These are phyloP conservation scores for Ascochyta clinopodiicola DNA, from an alignment of 2,329 filamentous ascomycete species.

Conservation along the genomic window DNA sequence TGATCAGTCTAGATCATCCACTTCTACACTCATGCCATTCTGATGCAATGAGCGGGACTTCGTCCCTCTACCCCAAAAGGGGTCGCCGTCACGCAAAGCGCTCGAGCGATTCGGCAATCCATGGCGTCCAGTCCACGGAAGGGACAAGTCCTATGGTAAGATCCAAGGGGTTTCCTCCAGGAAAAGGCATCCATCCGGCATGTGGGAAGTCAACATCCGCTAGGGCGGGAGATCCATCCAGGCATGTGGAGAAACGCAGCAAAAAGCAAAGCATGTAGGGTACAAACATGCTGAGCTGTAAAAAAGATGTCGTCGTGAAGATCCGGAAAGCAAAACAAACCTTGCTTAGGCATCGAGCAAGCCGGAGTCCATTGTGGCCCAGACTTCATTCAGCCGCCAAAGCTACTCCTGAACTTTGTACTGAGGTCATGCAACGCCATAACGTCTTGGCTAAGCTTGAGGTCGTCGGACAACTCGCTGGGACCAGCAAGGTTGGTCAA, in stretches of 20 bases:
- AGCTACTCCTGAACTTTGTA: conserved; percentile 39
- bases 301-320: conserved; percentile 25
- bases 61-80: conserved; percentile 27
- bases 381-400: conserved; percentile 41
- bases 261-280: conserved; percentile 32
- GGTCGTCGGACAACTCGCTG: conserved; percentile 43
- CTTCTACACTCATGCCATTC: conserved; percentile 32
- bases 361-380: conserved; percentile 23
- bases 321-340: conserved; percentile 40
- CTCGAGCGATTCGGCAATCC: conserved; percentile 27
- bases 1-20: conserved; percentile 34
- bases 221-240: conserved; percentile 32
- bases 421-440: conserved; percentile 45
- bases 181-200: conserved; percentile 33
- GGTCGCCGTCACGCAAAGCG: conserved; percentile 29
- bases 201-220: conserved; percentile 34
- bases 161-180: conserved; percentile 26
- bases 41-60: conserved; percentile 35
- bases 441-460: conserved; percentile 46
- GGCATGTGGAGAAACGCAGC: conserved; percentile 26
- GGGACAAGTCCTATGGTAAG: conserved; percentile 33
- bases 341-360: conserved; percentile 32
- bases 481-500: conserved; percentile 41
- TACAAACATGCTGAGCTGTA: conserved; percentile 28
- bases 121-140: conserved; percentile 31